Percentiles rank a stretch among this genome's conserved stretches.
These are phyloP conservation scores for Parastagonospora nodorum DNA, from an alignment of 2,329 filamentous ascomycete species.

Conservation along the genomic window DNA sequence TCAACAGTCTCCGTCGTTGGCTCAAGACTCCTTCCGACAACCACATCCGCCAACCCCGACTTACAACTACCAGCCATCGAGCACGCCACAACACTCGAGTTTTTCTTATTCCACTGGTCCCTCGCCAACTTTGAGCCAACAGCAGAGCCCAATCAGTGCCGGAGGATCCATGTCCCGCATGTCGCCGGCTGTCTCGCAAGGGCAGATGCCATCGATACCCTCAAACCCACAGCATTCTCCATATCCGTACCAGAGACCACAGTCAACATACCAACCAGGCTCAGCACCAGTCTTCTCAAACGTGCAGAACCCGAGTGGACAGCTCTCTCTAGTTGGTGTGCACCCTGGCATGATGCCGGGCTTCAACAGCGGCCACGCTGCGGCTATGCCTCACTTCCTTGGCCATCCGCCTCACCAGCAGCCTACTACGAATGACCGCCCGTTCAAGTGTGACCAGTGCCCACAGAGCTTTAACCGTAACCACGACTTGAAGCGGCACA, in stretches of 20 bases:
- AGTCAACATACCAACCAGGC: slow-evolving; percentile 50
- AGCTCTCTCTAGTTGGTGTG: slow-evolving; percentile 72
- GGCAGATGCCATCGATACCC: slow-evolving; percentile 51
- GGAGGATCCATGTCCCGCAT: slow-evolving; percentile 55
- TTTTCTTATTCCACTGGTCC: slow-evolving; percentile 57
- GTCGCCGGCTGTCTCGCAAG: slow-evolving; percentile 56
- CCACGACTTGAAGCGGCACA: slow-evolving; percentile 94
- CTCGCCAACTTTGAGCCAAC: slow-evolving; percentile 51
- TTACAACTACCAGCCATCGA: slow-evolving; percentile 65
- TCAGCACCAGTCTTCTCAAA: slow-evolving; percentile 76
- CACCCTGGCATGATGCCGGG: slow-evolving; percentile 61
- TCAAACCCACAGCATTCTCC: slow-evolving; percentile 53
- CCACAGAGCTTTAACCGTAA: slow-evolving; percentile 94
- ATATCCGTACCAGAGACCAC: slow-evolving; percentile 54
- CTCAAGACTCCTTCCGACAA: slow-evolving; percentile 64
- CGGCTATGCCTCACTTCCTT: slow-evolving; percentile 67
- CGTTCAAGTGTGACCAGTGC: slow-evolving; percentile 93
- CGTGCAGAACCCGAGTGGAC: slow-evolving; percentile 72
- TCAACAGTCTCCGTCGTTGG: slow-evolving; percentile 59
- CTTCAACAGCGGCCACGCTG: slow-evolving; percentile 66
- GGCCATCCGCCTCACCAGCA: slow-evolving; percentile 58
- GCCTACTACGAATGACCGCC: slow-evolving; percentile 72
- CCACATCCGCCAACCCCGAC: slow-evolving; percentile 64
- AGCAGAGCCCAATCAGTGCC: slow-evolving; percentile 55
- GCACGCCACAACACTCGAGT: slow-evolving; percentile 55